Conservation (phyloP, 805 yeast species). For the Kregervanrija pseudodelftensis region DNA sequence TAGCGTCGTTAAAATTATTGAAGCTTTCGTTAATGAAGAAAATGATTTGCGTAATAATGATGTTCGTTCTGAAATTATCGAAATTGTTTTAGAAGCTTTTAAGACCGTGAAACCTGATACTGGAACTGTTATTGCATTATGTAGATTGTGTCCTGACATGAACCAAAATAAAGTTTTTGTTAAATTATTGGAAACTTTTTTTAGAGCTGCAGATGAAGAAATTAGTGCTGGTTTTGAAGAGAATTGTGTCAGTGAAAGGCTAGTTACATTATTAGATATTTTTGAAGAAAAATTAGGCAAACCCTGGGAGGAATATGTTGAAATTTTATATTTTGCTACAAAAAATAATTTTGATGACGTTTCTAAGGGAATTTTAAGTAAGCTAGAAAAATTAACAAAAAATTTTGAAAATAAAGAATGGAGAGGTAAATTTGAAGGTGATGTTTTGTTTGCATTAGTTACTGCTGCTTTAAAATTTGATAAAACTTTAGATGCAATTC, state of each 20-base stretch:
- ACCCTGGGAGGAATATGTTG: constrained; percentile 22
- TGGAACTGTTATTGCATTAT: constrained; percentile 16
- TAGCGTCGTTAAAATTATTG: constrained; percentile 18
- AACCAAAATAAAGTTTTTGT: constrained; percentile 1
- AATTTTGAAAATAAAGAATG: constrained; percentile 14
- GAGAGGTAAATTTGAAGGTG: constrained; percentile 15
- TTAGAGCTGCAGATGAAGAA: constrained; percentile 24
- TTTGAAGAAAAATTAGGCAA: constrained; percentile 12
- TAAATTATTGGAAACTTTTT: constrained; percentile 11
- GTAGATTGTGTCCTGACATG: constrained; percentile 13
- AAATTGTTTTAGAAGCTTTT: constrained; percentile 26
- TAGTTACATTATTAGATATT: constrained; percentile 13
- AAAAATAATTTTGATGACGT: constrained; percentile 22
- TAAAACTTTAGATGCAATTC: constrained; percentile 11
- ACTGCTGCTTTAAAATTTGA: constrained; percentile 19
- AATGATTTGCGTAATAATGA: constrained; percentile 7
- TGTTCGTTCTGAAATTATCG: constrained; percentile 18
- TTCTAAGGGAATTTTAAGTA: constrained; percentile 14
- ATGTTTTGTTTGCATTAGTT: constrained; percentile 22
- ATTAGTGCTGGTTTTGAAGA: constrained; percentile 22
- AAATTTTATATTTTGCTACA: constrained; percentile 24
- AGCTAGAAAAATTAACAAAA: constrained; percentile 13
- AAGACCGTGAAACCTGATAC: constrained; percentile 23
- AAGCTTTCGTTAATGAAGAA: constrained; percentile 25
- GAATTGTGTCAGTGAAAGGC: constrained; percentile 17